phyloP scores from a whole-genome alignment of 352 stramenopile species.

The Phytopythium chamaehyphon region DNA sequence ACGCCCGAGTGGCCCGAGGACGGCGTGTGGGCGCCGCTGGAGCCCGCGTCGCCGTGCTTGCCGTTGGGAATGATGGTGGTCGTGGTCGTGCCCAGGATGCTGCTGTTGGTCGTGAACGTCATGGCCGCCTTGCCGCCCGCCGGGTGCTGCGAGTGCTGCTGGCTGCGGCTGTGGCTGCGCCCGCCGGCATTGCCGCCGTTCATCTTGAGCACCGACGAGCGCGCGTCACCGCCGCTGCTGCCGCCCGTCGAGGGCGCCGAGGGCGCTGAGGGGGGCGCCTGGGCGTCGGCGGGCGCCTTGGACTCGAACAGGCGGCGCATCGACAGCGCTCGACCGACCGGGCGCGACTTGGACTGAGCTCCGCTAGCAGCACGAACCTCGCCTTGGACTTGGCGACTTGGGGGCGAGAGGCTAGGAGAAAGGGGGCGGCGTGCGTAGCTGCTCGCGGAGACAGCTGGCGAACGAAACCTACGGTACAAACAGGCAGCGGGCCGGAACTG shows the following conservation, averaged over 20 bases:
- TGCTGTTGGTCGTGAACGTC: constrained; percentile 31
- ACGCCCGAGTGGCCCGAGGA: background rate
- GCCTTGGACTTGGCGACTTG: no score
- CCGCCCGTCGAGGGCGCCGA: background rate
- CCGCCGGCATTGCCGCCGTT: background rate
- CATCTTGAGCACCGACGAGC: constrained; percentile 7
- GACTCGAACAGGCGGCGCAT: constrained; percentile 10
- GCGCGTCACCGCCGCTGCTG: background rate
- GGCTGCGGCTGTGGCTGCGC: constrained; percentile 1
- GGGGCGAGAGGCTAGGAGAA: no score
- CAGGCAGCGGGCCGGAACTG: no score
- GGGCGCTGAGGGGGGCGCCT: background rate
- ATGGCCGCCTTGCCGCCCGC: constrained; percentile 4
- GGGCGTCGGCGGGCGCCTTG: constrained; percentile 3
- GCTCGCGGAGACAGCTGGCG: no score
- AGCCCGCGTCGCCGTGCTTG: constrained; percentile 10
- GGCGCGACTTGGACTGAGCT: no score
- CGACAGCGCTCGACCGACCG: background rate
- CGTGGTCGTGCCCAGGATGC: constrained; percentile 22
- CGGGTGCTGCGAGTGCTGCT: background rate
- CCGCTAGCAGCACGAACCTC: no score
- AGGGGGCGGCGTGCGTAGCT: no score
- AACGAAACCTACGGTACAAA: no score
- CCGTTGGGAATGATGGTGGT: constrained; percentile 23
- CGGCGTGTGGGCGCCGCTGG: constrained; percentile 6